Percentiles rank a stretch among this genome's conserved stretches.
Evolutionary conservation across 2,329 filamentous ascomycete genomes (phyloP).

Genomic region (Drechslerella coelobrocha): DNA sequence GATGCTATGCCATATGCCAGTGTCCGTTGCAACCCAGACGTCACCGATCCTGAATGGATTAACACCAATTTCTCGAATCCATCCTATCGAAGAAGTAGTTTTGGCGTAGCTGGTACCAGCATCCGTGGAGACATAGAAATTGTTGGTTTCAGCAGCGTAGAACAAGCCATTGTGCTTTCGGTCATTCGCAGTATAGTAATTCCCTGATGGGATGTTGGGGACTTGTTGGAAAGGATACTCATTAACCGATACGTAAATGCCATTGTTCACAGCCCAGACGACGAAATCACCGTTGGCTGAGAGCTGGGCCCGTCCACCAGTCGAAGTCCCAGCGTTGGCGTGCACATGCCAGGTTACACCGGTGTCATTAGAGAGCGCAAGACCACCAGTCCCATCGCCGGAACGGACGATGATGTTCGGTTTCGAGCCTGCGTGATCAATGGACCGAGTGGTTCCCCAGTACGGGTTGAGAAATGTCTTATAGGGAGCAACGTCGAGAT

Average conservation of each 20-base stretch:
- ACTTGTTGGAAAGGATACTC: slow-evolving; percentile 62
- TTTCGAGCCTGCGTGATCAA: slow-evolving; percentile 57
- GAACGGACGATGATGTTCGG: slow-evolving; percentile 63
- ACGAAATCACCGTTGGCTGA: slow-evolving; percentile 47
- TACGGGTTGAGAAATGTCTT: slow-evolving; percentile 62
- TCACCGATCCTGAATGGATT: slow-evolving; percentile 68
- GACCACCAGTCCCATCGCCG: slow-evolving; percentile 57
- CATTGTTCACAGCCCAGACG: slow-evolving; percentile 45
- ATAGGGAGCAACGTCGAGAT: slow-evolving; percentile 60
- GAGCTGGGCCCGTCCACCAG: slow-evolving; percentile 40
- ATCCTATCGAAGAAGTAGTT: slow-evolving; percentile 51
- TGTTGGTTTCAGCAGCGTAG: slow-evolving; percentile 62
- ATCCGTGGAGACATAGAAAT: slow-evolving; percentile 65
- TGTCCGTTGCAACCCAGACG: slow-evolving; percentile 66
- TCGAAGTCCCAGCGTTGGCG: slow-evolving; percentile 59
- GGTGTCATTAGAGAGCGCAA: slow-evolving; percentile 63
- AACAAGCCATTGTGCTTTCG: slow-evolving; percentile 64
- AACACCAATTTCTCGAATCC: slow-evolving; percentile 65
- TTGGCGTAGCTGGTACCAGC: slow-evolving; percentile 61
- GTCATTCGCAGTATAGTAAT: slow-evolving; percentile 64
- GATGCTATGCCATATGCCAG: slow-evolving; percentile 65
- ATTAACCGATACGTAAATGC: slow-evolving; percentile 52
- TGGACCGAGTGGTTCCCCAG: slow-evolving; percentile 61
- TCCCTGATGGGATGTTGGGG: slow-evolving; percentile 59
- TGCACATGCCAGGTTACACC: slow-evolving; percentile 63